Conservation (phyloP, 176 grass and related monocot genomes). For the Lolium perenne region DNA sequence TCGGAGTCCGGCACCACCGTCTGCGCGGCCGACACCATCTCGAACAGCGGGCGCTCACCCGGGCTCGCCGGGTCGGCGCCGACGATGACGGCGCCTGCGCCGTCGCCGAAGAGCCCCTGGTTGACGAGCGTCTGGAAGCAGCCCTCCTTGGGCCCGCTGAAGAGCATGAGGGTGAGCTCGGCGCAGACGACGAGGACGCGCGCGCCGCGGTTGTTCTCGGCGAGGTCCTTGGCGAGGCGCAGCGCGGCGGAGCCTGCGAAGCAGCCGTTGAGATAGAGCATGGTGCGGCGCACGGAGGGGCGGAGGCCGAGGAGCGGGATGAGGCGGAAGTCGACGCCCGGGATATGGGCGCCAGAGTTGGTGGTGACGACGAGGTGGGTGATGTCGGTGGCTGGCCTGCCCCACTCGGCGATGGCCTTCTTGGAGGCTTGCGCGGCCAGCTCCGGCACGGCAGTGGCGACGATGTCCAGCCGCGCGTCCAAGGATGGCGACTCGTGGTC, state of each 20-base stretch:
- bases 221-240: conserved; percentile 68
- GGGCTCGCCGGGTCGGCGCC: conserved; percentile 49
- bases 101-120: too few relatives aligned
- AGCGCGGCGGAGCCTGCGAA: conserved; percentile 51
- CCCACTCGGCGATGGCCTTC: conserved; percentile 72
- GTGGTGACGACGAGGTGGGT: conserved; percentile 67
- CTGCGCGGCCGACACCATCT: conserved; percentile 60
- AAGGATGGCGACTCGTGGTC: conserved; percentile 45
- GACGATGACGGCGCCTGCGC: conserved; percentile 39
- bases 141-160: background rate
- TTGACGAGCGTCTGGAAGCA: too few relatives aligned
- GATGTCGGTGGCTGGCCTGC: conserved; percentile 51
- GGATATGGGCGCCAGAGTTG: conserved; percentile 61
- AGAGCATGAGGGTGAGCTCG: conserved; percentile 54
- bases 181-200: conserved; percentile 62
- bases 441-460: conserved; percentile 54
- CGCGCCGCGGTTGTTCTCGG: conserved; percentile 65
- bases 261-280: conserved; percentile 51
- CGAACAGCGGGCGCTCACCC: conserved; percentile 53
- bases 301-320: conserved; percentile 59
- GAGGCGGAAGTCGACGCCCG: conserved; percentile 55
- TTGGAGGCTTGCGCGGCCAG: conserved; percentile 44
- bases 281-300: conserved; percentile 41
- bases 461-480: background rate
- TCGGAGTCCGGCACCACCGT: conserved; percentile 46